These are phyloP conservation scores for Kazachstania taianensis DNA, from an alignment of 805 yeast species.

Conservation along the genomic window DNA sequence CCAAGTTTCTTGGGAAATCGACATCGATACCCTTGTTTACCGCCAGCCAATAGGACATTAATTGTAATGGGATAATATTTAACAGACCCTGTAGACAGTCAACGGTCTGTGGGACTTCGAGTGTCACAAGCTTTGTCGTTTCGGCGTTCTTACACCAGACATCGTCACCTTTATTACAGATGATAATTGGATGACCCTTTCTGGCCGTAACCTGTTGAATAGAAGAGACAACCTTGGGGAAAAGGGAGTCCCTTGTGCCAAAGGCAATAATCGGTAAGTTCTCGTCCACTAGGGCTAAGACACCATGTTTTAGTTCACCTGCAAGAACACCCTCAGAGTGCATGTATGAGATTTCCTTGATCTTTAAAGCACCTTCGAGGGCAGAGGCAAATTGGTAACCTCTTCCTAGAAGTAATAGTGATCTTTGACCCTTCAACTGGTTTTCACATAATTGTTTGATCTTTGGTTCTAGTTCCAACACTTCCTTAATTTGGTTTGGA, in stretches of 20 bases:
- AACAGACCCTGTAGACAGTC: slow-evolving; percentile 96
- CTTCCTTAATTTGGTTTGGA: slow-evolving; percentile 76
- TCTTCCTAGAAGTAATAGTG: slow-evolving; percentile 86
- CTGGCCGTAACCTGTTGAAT: slow-evolving; percentile 95
- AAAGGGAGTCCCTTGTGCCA: slow-evolving; percentile 92
- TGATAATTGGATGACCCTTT: slow-evolving; percentile 90
- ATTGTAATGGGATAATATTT: slow-evolving; percentile 88
- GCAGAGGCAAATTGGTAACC: slow-evolving; percentile 98
- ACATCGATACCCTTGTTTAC: slow-evolving; percentile 91
- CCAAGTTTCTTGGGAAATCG: slow-evolving; percentile 97
- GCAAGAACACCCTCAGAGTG: slow-evolving; percentile 99
- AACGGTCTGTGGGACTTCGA: slow-evolving; percentile 90
- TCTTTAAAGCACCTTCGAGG: slow-evolving; percentile 94
- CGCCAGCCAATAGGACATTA: slow-evolving; percentile 95
- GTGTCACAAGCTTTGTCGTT: slow-evolving; percentile 43
- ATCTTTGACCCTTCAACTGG: slow-evolving; percentile 69
- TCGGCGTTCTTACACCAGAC: slow-evolving; percentile 39
- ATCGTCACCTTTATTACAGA: slow-evolving; percentile 75
- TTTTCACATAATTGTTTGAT: slow-evolving; percentile 68
- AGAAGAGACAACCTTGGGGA: slow-evolving; percentile 92
- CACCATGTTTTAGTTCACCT: slow-evolving; percentile 98
- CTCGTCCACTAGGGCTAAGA: slow-evolving; percentile 90
- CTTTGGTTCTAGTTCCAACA: slow-evolving; percentile 58
- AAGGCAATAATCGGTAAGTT: slow-evolving; percentile 88
- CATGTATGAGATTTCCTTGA: slow-evolving; percentile 96